A percentile compares a stretch with the other conserved stretches of the same genome.
Conservation (phyloP, 176 grass and related monocot genomes). For the Leersia perrieri region DNA sequence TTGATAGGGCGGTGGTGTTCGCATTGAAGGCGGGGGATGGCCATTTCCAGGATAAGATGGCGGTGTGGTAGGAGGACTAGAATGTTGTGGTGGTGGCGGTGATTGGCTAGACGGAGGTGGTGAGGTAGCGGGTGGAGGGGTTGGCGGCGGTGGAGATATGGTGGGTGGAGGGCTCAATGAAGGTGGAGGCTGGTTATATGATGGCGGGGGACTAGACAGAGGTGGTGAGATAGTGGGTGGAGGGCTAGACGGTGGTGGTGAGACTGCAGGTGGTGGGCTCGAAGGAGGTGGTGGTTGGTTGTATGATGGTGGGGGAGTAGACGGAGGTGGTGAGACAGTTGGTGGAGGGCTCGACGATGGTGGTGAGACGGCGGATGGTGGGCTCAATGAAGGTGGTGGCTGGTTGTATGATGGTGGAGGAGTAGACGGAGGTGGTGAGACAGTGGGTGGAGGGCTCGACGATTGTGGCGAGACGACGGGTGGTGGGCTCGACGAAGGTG, state of each 20-base stretch:
- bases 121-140: not conserved
- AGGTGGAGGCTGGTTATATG: not conserved
- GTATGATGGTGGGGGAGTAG: not conserved
- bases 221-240: not conserved
- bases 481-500: not conserved
- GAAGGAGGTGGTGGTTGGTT: not conserved
- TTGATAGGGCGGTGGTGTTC: not conserved
- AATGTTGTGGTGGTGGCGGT: not conserved
- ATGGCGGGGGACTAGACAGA: not conserved
- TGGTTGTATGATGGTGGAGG: not conserved
- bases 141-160: not conserved
- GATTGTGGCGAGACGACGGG: not conserved
- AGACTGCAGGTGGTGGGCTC: not conserved
- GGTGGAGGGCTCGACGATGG: not conserved
- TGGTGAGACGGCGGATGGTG: not conserved
- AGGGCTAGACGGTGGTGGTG: not conserved
- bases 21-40: no score
- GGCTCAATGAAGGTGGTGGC: not conserved
- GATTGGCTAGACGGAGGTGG: not conserved
- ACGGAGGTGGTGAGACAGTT: not conserved
- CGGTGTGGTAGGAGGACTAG: not conserved
- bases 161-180: no score
- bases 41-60: not conserved
- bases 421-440: not conserved
- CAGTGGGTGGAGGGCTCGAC: not conserved